Evolutionary conservation across 2,329 filamentous ascomycete genomes (phyloP).

Genomic region (Verticillium longisporum): DNA sequence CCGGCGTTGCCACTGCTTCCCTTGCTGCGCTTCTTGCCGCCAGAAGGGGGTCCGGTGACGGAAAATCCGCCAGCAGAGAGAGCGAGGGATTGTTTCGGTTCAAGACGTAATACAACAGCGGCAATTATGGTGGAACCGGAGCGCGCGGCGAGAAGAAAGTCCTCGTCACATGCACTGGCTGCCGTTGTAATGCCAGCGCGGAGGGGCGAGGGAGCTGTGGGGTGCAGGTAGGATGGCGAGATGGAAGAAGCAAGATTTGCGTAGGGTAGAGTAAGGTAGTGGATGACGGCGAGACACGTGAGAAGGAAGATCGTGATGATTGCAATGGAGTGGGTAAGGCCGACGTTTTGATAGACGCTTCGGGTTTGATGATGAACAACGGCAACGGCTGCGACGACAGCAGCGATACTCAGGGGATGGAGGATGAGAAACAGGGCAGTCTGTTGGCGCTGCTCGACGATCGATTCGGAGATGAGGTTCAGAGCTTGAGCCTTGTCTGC

Average conservation of each 20-base stretch:
- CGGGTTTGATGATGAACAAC: slow-evolving; percentile 40
- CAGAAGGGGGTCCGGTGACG: slow-evolving; percentile 14
- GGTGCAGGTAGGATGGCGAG: slow-evolving; percentile 54
- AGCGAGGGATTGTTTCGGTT: slow-evolving; percentile 25
- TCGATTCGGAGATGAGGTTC: slow-evolving; percentile 69
- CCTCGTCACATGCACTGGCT: slow-evolving; percentile 29
- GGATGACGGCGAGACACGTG: slow-evolving; percentile 54
- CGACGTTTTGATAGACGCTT: slow-evolving; percentile 39
- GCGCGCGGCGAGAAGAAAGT: slow-evolving; percentile 58
- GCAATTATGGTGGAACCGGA: slow-evolving; percentile 66
- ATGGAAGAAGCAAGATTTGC: slow-evolving; percentile 54
- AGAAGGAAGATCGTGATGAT: slow-evolving; percentile 56
- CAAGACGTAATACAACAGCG: slow-evolving; percentile 61
- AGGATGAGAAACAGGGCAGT: slow-evolving; percentile 57
- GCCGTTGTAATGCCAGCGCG: not conserved
- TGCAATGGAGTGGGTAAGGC: slow-evolving; percentile 40
- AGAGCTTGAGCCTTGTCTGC: slow-evolving; percentile 63
- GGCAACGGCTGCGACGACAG: slow-evolving; percentile 36
- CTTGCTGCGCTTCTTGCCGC: slow-evolving; percentile 24
- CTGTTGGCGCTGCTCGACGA: slow-evolving; percentile 72
- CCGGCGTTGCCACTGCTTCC: slow-evolving; percentile 32
- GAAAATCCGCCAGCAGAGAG: not conserved
- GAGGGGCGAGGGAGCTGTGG: slow-evolving; percentile 6
- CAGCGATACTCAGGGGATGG: slow-evolving; percentile 49
- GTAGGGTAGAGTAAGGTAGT: slow-evolving; percentile 56